Percentiles rank a stretch among this genome's conserved stretches.
These are phyloP conservation scores for Alternaria burnsii DNA, from an alignment of 2,329 filamentous ascomycete genomes.

Conservation along the genomic window DNA sequence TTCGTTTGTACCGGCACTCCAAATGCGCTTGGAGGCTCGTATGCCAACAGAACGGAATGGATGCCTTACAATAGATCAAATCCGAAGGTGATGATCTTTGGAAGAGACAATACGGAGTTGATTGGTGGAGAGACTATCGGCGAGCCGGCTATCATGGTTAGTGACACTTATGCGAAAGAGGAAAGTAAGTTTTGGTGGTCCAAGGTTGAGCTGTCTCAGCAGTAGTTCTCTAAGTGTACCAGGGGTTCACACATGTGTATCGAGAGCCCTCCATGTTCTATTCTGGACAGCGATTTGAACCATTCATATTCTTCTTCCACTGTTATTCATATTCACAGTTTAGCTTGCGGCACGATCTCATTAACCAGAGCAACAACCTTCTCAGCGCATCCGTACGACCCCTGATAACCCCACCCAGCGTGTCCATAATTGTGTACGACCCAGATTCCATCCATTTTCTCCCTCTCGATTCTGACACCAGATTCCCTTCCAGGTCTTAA, in stretches of 20 bases:
- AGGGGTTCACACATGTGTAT: not conserved
- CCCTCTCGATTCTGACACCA: slow-evolving; percentile 78
- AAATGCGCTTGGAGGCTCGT: slow-evolving; percentile 29
- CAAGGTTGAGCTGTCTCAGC: slow-evolving; percentile 48
- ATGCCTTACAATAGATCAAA: slow-evolving; percentile 22
- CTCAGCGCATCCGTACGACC: slow-evolving; percentile 51
- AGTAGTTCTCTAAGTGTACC: slow-evolving; percentile 20
- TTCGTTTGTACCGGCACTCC: slow-evolving; percentile 46
- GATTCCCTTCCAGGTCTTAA: slow-evolving; percentile 75
- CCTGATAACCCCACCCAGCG: slow-evolving; percentile 75
- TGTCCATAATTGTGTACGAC: slow-evolving; percentile 83
- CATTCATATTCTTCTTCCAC: not conserved
- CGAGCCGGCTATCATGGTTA: slow-evolving; percentile 50
- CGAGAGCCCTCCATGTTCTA: not conserved
- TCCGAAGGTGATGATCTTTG: slow-evolving; percentile 61
- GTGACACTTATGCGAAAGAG: slow-evolving; percentile 57
- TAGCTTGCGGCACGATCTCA: not conserved
- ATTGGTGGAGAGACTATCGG: slow-evolving; percentile 36
- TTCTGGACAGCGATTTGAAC: not conserved
- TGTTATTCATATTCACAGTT: not conserved
- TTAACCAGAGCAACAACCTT: not conserved
- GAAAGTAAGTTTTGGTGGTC: slow-evolving; percentile 71
- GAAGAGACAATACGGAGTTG: slow-evolving; percentile 66
- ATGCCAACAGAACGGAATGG: slow-evolving; percentile 30
- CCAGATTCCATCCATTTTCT: slow-evolving; percentile 67